Base-by-base conservation (phyloP, 257 asterid genomes). In the Nyctanthes arbortristis region DNA sequence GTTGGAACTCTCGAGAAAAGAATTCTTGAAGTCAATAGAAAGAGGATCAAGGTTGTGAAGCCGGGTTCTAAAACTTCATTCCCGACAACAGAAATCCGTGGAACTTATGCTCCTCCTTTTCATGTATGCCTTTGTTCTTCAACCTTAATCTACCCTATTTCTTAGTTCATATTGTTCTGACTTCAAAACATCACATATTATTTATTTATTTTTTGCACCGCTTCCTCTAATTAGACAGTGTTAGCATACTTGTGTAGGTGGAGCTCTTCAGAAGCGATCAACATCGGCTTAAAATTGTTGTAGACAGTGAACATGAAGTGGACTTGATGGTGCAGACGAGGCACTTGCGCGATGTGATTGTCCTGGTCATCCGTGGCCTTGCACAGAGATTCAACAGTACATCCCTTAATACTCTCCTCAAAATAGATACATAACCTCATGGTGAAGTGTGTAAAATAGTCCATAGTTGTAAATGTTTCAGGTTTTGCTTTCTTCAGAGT, bases 371-470 rank as follows among this genome's bases (percentile, higher is more conserved):
- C 27, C 80, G 96, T 55, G 99, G 96, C 70, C 86, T 93, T 27
- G 96, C 99, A 3, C 99, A 91, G 70, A 75, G 96, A 28, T 93
- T 89, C 85, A 93, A 93, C 85, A 91, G 99, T n/a, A 93, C 99
- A 58, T 91, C 99, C 5, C 95, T 93, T 32, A 91, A 93, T 67
- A 86, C 99, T 67, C 96, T 93, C 71, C 89, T 93, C 73, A 91
- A 93, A 72, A 89, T 91, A 63, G 99, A 91, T 68, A 75, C 84
- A 14, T 88, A 78, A 72, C 33, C 4, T 69, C 36, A 25, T 49
- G 33, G 29, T n/a, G 36, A 6, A 65, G 25, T n/a, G 28, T n/a
- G 24, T 29, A 43, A 43, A 28, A 12, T 39, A 4, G 25, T 43
- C 59, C 30, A 24, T 52, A 52, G 59, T 20, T 7, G 14, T 32